Evolutionary conservation across 202 grass and related monocot genomes (phyloP), one percentile per base, ranked within the genome.

Genomic region (Dendrocalamus latiflorus): DNA sequence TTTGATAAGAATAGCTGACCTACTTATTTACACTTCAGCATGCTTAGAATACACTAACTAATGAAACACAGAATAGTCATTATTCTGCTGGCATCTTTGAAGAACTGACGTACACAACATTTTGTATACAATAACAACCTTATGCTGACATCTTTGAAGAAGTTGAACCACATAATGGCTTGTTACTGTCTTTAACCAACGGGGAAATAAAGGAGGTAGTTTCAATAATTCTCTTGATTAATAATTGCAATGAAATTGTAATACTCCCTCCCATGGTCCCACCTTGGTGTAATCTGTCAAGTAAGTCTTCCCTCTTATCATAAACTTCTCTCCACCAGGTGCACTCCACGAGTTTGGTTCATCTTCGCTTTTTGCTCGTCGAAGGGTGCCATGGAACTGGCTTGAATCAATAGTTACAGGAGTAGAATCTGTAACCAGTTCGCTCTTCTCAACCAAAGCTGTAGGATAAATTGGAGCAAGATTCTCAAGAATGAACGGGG

Each of bases 281-380:
- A 95, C 95, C 95, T 98, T 98, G 50, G 92, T 87, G 68, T 76
- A 79, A 87, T 98, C 95, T 56, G 84, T 89, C 68, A 98, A 91
- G 74, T 98, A 98, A 48, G 91, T 93, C 72, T 93, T 91, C 80
- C 92, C 92, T 90, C 95, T 93, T 87, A 98, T 98, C 95, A 93
- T 98, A 78, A 98, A 98, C 48, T 88, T 91, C 69, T 93, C 81
- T 69, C 92, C 95, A 89, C 86, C 86, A 81, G 92, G 92, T 63
- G 76, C 61, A 83, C 84, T 93, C 95, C 95, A 98, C 76, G 90
- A 98, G 78, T 95, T 98, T 63, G 85, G 74, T 33, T 95, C 92
- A 79, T 82, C 77, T 86, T 93, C 75, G 0, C 33, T 80, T 83
- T 90, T 95, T 0, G 90, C 90, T 85, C 17, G 89, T 50, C 17